Base-by-base conservation (phyloP, 345 rosid species). In the Reutealis trisperma region DNA sequence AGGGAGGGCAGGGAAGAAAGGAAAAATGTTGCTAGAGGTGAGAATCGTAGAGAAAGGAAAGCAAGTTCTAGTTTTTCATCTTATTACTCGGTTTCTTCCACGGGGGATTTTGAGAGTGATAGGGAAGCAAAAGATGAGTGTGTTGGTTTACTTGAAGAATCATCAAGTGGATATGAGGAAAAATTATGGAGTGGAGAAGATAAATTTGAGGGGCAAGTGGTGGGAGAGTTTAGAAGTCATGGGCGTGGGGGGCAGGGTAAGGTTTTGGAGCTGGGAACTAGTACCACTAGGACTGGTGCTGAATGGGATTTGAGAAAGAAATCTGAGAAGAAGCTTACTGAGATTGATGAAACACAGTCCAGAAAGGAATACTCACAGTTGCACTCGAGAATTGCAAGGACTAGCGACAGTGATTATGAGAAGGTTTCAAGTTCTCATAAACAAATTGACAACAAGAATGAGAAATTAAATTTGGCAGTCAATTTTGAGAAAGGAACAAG, bases 51-150 rank as follows among this genome's bases (percentile, higher is more conserved):
- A 78, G 79, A 69, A 66, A 93, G 85, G 79, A 82, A 79, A 60
- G 89, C 75, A 64, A 88, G 83, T 75, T 86, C 92, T 59, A 88
- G 91, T 78, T 80, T 90, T 79, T 93, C 99, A 5, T 93, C 96
- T 42, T 90, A 91, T 88, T 87, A 91, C 86, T 91, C 99, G 0
- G 70, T 92, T 79, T 88, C 85, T 54, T 93, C 94, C 42, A 76
- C 85, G 1, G 93, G 80, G 69, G 92, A 88, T 62, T 80, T 87
- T 18, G 94, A 84, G 86, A 90, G 84, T 74, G 94, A 89, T 44
- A 52, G 59, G 67, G 97, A 90, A 77, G 87, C 57, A 58, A 84
- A 74, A 63, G 87, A 84, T 8, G 81, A 77, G 58, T 82, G 82
- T 60, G 82, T 70, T 54, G 83, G 49, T 9, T 42, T 83, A 66